phyloP scores from a whole-genome alignment of 2,329 filamentous ascomycete genomes.

The Ceratocystis papillata region DNA sequence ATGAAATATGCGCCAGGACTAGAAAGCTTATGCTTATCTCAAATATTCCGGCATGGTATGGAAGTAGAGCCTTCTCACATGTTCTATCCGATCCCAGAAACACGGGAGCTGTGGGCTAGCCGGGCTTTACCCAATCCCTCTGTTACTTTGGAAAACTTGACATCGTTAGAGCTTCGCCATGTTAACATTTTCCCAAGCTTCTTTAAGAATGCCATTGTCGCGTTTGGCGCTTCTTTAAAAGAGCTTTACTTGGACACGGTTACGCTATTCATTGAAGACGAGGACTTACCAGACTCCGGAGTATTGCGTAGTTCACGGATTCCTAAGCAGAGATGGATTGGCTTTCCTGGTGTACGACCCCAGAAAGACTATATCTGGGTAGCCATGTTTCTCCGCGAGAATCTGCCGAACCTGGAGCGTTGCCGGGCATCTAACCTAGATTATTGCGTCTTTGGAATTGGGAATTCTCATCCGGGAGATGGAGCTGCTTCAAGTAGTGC shows the following conservation, averaged over 20 bases:
- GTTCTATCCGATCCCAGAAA: neutral
- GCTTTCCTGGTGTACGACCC: conserved; percentile 36
- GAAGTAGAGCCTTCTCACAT: neutral
- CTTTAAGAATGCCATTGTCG: conserved; percentile 27
- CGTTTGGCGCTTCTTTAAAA: neutral
- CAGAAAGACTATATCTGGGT: conserved; percentile 34
- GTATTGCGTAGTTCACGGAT: conserved; percentile 19
- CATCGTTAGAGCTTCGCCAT: conserved; percentile 37
- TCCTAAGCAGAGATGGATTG: conserved; percentile 36
- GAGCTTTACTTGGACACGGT: neutral
- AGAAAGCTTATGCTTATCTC: neutral
- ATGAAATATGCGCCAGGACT: neutral
- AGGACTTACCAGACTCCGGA: neutral
- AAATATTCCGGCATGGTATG: neutral
- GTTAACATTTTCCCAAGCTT: conserved; percentile 34
- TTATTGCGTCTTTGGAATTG: conserved; percentile 31
- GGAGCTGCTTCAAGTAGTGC: neutral
- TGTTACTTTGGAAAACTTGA: conserved; percentile 28
- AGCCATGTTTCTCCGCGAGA: conserved; percentile 35
- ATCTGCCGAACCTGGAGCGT: conserved; percentile 32
- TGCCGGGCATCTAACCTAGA: conserved; percentile 38
- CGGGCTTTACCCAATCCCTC: neutral
- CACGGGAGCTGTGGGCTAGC: neutral
- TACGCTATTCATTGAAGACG: neutral
- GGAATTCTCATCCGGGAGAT: neutral